Evolutionary conservation across 2,329 filamentous ascomycete species (phyloP).

Genomic region (Cordyceps javanica): DNA sequence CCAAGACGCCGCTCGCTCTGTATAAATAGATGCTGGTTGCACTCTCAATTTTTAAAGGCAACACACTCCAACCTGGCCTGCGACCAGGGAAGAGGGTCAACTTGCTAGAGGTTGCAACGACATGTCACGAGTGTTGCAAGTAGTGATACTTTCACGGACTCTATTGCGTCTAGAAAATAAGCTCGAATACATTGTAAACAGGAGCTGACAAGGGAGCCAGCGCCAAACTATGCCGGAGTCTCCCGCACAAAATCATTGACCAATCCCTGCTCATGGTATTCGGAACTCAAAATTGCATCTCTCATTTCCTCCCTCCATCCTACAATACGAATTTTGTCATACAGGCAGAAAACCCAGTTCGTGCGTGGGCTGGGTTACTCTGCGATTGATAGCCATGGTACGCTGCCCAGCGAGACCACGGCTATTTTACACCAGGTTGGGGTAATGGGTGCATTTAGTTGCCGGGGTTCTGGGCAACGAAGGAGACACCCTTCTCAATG

Average conservation of each 20-base stretch:
- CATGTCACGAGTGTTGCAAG: not conserved
- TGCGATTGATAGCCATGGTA: not conserved
- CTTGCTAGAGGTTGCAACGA: too few relatives aligned
- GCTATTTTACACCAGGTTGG: not conserved
- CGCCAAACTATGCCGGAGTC: not conserved
- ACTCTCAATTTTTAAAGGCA: too few relatives aligned
- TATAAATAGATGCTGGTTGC: not conserved
- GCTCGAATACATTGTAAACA: constrained; percentile 8
- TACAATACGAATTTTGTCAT: constrained; percentile 7
- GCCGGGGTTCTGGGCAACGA: constrained; percentile 53
- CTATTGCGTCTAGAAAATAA: not conserved
- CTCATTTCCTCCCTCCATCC: constrained; percentile 8
- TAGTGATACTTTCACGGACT: not conserved
- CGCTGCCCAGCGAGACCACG: not conserved
- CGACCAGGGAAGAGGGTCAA: too few relatives aligned
- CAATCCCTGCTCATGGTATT: constrained; percentile 11
- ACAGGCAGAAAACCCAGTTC: not conserved
- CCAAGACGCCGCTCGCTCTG: too few relatives aligned
- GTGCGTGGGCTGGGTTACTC: not conserved
- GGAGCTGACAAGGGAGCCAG: not conserved
- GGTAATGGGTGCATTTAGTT: constrained; percentile 39
- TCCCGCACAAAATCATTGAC: constrained; percentile 1
- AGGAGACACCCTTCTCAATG: constrained; percentile 80
- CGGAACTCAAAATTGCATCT: constrained; percentile 5
- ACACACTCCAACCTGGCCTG: too few relatives aligned